Conservation (phyloP, 1,284 basidiomycete genomes). For the Cryptococcus sp. region DNA sequence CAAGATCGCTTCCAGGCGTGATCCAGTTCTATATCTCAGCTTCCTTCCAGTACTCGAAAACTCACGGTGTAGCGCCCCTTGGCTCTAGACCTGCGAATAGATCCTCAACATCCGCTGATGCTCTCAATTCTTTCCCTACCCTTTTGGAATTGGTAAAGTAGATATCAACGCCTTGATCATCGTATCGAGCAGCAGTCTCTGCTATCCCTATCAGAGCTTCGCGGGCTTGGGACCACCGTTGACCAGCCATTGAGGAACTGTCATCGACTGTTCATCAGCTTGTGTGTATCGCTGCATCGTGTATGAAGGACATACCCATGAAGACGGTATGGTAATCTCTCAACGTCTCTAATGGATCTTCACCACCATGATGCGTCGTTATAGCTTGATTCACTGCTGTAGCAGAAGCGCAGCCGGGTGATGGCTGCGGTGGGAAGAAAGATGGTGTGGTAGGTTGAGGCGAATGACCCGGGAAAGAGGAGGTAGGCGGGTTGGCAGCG, state of each 20-base stretch:
- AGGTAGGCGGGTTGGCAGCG: not conserved
- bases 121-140: constrained; percentile 39
- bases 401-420: not conserved
- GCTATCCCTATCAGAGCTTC: constrained; percentile 40
- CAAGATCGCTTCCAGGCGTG: constrained; percentile 36
- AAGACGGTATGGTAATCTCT: constrained; percentile 45
- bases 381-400: not conserved
- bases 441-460: constrained; percentile 6
- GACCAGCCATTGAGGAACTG: constrained; percentile 38
- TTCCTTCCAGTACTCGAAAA: not conserved
- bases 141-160: constrained; percentile 45
- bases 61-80: constrained; percentile 40
- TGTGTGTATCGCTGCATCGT: not conserved
- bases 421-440: constrained; percentile 6
- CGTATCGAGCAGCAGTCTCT: constrained; percentile 34
- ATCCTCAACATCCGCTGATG: constrained; percentile 41
- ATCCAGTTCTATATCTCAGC: constrained; percentile 25
- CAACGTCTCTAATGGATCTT: constrained; percentile 39
- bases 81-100: constrained; percentile 42
- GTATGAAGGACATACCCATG: constrained; percentile 24
- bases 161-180: constrained; percentile 43
- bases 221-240: constrained; percentile 38
- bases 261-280: constrained; percentile 30
- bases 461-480: constrained; percentile 3
- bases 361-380: constrained; percentile 10